Evolutionary conservation across 1,139 yeast species (phyloP), one percentile per base, ranked within the genome.

Genomic region (Hanseniaspora sp.): DNA sequence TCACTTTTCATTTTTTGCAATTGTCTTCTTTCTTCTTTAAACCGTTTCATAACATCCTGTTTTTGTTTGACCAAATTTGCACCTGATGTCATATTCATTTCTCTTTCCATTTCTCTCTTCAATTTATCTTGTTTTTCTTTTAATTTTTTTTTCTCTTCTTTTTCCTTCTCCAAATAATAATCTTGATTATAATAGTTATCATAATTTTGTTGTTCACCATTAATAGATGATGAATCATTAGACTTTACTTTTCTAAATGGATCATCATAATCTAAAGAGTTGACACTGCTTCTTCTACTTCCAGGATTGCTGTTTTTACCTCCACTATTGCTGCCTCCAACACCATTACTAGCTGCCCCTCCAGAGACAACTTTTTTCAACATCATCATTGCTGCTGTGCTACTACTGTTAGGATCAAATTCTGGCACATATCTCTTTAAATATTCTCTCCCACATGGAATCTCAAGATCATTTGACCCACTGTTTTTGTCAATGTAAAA

Each of bases 41-140:
- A 51, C 13, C 17, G 44, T 23, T 44, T 37, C 34, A 51, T 13
- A 4, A 30, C 45, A 38, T 51, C 54, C 12, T 51, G 44, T 7
- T 41, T 51, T 31, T 51, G 54, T 13, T 40, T 51, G 3, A 51
- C 48, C 6, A 51, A 29, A 7, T 34, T 44, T 30, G 5, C 38
- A 9, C 34, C 23, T 8, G 15, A 33, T 5, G 28, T 15, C 8
- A 29, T 7, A 23, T 18, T 51, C 48, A 44, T 51, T 13, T 44
- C 48, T 13, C 29, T 43, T 23, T 51, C 54, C 54, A 51, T 51
- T 31, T 51, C 48, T 28, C 13, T 30, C 15, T 51, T 51, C 18
- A 51, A 6, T 8, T 51, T 51, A 7, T 44, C 34, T 15, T 43
- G 46, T 43, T 40, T 38, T 15, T 44, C 48, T 39, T 38, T 43